These are phyloP conservation scores for Vigna radiata DNA, from an alignment of 306 rosid species.

Conservation along the genomic window DNA sequence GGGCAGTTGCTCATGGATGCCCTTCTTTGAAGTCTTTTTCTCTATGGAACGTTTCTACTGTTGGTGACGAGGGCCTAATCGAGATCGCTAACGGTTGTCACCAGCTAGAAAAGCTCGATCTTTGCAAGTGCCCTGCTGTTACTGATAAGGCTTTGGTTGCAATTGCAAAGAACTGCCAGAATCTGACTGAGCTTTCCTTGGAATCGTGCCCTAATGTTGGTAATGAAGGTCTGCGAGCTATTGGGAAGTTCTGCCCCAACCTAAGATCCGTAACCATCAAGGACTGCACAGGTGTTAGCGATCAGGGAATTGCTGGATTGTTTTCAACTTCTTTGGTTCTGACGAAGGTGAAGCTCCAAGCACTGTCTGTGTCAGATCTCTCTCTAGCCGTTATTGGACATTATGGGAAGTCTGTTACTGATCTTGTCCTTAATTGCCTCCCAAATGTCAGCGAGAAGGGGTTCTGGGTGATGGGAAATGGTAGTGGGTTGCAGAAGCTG, in stretches of 20 bases:
- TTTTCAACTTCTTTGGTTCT: slow-evolving; percentile 62
- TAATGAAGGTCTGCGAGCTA: slow-evolving; percentile 78
- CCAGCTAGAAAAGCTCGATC: slow-evolving; percentile 87
- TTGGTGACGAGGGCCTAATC: slow-evolving; percentile 80
- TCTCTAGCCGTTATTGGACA: slow-evolving; percentile 94
- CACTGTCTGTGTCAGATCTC: slow-evolving; percentile 74
- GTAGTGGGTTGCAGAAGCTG: slow-evolving; percentile 85
- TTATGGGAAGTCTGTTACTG: slow-evolving; percentile 78
- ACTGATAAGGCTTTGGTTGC: slow-evolving; percentile 77
- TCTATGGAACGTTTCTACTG: slow-evolving; percentile 69
- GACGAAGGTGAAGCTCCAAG: slow-evolving; percentile 84
- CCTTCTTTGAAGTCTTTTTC: slow-evolving; percentile 84
- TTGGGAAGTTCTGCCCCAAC: slow-evolving; percentile 74
- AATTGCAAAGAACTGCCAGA: slow-evolving; percentile 76
- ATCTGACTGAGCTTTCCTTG: slow-evolving; percentile 69
- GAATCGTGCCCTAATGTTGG: slow-evolving; percentile 82
- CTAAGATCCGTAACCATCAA: slow-evolving; percentile 70
- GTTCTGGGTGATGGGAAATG: slow-evolving; percentile 93
- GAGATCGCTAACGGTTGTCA: slow-evolving; percentile 84
- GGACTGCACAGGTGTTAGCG: slow-evolving; percentile 75
- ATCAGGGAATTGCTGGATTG: slow-evolving; percentile 81
- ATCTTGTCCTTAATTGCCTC: slow-evolving; percentile 74
- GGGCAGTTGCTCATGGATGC: slow-evolving; percentile 81
- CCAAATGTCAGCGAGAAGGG: slow-evolving; percentile 82
- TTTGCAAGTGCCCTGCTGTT: slow-evolving; percentile 73